Percentiles rank a stretch among this genome's conserved stretches.
phyloP scores from a whole-genome alignment of 148 eudicot species.

The Camellia sinensis region DNA sequence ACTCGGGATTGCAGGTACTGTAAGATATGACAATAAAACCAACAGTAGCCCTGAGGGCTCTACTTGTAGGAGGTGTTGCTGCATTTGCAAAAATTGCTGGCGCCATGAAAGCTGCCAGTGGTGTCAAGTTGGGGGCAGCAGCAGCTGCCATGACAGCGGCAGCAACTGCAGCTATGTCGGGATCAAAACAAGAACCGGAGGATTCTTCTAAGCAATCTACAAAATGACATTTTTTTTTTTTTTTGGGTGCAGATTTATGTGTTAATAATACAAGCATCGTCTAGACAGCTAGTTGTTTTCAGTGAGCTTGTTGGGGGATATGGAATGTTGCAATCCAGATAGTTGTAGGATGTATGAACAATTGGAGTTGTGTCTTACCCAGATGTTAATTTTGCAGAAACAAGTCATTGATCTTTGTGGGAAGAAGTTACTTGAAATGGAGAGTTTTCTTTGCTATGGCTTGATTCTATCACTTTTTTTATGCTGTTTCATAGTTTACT shows the following conservation, averaged over 20 bases:
- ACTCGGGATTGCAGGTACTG: slow-evolving; percentile 15
- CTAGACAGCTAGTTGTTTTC: background rate
- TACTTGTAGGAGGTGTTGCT: slow-evolving; percentile 84
- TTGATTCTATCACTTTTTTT: too few relatives aligned
- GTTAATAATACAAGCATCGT: slow-evolving; percentile 7
- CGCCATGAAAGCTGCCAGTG: slow-evolving; percentile 85
- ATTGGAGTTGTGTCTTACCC: too few relatives aligned
- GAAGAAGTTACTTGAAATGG: too few relatives aligned
- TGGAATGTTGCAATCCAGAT: background rate
- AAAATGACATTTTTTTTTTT: slow-evolving; percentile 29
- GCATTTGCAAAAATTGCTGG: slow-evolving; percentile 80
- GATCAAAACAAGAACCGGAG: slow-evolving; percentile 57
- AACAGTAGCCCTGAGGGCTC: slow-evolving; percentile 86
- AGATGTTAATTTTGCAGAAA: too few relatives aligned
- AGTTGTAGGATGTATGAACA: background rate
- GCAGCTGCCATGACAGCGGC: slow-evolving; percentile 90
- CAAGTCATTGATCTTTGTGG: too few relatives aligned
- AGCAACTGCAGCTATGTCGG: slow-evolving; percentile 74
- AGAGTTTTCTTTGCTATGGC: too few relatives aligned
- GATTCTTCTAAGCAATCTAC: slow-evolving; percentile 24
- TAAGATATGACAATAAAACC: slow-evolving; percentile 66
- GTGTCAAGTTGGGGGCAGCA: slow-evolving; percentile 83
- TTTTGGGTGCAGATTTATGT: background rate
- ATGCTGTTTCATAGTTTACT: too few relatives aligned
- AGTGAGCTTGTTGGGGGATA: background rate